Conservation (phyloP, 73 alveolate species). For the Loxodes magnus region DNA sequence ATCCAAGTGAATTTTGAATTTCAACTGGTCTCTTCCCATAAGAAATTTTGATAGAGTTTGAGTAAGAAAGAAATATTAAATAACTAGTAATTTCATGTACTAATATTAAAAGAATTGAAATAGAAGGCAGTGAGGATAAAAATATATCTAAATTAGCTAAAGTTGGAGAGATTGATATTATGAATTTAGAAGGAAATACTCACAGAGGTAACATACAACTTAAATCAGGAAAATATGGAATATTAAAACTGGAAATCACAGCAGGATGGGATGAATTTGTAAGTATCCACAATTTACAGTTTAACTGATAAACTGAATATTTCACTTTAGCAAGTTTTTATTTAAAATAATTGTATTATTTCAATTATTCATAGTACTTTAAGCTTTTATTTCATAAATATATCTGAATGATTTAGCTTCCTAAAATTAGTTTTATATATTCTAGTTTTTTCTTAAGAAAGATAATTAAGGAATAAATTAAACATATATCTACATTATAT, state of each 20-base stretch:
- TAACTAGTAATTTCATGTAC: neutral
- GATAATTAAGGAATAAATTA: no score
- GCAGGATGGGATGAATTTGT: slow-evolving; percentile 14
- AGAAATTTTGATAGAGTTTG: neutral
- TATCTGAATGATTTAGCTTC: no score
- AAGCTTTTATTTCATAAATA: no score
- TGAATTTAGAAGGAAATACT: neutral
- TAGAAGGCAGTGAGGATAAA: slow-evolving; percentile 6
- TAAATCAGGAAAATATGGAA: neutral
- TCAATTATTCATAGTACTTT: no score
- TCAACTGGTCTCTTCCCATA: slow-evolving; percentile 12
- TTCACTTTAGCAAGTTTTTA: no score
- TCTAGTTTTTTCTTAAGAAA: no score
- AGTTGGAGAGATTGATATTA: slow-evolving; percentile 10
- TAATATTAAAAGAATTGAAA: slow-evolving; percentile 1
- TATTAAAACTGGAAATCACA: neutral
- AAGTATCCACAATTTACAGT: neutral
- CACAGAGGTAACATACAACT: slow-evolving; percentile 6
- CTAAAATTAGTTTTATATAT: no score
- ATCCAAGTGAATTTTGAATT: slow-evolving; percentile 9
- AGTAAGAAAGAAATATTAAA: neutral
- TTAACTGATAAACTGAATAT: slow-evolving; percentile 3
- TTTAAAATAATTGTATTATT: no score
- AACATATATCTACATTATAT: no score
- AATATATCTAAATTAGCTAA: slow-evolving; percentile 4